Conservation (phyloP, 2,329 filamentous ascomycete genomes). For the Bipolaris sorokiniana region DNA sequence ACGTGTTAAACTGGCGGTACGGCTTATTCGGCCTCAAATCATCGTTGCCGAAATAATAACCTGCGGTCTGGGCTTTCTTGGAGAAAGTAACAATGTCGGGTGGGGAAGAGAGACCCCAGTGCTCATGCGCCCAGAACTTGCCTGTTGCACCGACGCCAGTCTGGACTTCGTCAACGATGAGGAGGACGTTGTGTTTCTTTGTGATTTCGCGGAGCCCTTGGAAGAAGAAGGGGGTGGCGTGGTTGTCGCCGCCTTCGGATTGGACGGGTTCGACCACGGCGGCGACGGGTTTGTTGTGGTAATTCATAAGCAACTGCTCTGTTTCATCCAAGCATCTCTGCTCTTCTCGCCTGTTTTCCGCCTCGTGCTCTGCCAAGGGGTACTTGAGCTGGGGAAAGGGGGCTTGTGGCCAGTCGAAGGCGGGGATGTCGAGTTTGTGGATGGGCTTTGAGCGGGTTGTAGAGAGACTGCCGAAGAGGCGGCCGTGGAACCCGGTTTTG, state of each 20-base stretch:
- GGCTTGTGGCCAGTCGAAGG: constrained; percentile 93
- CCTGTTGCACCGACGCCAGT: constrained; percentile 91
- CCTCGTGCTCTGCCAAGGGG: constrained; percentile 77
- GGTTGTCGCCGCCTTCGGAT: constrained; percentile 94
- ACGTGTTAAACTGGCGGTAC: constrained; percentile 96
- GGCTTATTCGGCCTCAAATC: constrained; percentile 86
- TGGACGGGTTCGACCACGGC: constrained; percentile 90
- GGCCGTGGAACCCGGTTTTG: constrained; percentile 87
- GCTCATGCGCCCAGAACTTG: constrained; percentile 96
- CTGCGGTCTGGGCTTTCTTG: constrained; percentile 93
- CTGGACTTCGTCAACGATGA: constrained; percentile 95
- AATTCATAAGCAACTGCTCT: constrained; percentile 79
- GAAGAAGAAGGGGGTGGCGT: constrained; percentile 88
- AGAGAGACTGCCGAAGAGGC: constrained; percentile 83
- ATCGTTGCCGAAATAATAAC: constrained; percentile 86
- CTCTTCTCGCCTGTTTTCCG: constrained; percentile 84
- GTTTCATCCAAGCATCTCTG: constrained; percentile 81
- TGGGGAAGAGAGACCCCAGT: constrained; percentile 80
- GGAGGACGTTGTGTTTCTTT: constrained; percentile 74
- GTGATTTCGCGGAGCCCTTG: constrained; percentile 80
- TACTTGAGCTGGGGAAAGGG: constrained; percentile 87
- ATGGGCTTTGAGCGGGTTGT: constrained; percentile 92
- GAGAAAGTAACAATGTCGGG: constrained; percentile 95
- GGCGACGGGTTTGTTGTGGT: constrained; percentile 79
- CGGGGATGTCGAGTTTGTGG: constrained; percentile 92